phyloP scores from a whole-genome alignment of 2,329 filamentous ascomycete species.

The Neofusicoccum sp. region DNA sequence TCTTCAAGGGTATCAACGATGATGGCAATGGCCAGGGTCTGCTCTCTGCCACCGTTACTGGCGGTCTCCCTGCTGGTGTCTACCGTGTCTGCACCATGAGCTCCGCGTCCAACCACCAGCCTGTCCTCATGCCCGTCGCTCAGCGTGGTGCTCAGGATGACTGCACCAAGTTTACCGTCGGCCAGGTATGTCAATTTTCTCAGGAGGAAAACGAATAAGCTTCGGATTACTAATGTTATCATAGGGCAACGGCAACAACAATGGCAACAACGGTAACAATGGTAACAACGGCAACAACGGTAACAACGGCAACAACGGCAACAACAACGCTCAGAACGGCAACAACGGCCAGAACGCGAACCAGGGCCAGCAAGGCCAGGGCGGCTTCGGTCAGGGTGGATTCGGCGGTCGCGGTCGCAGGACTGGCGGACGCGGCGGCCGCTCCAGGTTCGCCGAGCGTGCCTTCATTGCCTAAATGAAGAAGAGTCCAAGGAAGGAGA shows the following conservation, averaged over 20 bases:
- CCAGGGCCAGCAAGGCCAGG: not conserved
- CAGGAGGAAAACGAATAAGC: not conserved
- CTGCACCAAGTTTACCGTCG: slow-evolving; percentile 51
- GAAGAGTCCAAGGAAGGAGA: not conserved
- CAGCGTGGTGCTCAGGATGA: slow-evolving; percentile 56
- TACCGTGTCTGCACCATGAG: slow-evolving; percentile 56
- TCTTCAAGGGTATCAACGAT: slow-evolving; percentile 60
- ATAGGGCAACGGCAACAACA: not conserved
- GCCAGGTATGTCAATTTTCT: slow-evolving; percentile 5
- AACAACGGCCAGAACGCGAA: not conserved
- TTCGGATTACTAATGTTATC: not conserved
- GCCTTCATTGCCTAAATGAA: slow-evolving; percentile 1
- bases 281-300: not conserved
- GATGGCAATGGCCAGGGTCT: slow-evolving; percentile 47
- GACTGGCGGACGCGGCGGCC: not conserved
- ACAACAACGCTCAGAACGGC: not conserved
- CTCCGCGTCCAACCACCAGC: slow-evolving; percentile 54
- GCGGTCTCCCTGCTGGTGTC: slow-evolving; percentile 48
- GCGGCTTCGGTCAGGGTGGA: not conserved
- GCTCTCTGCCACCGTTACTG: slow-evolving; percentile 46
- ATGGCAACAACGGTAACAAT: not conserved
- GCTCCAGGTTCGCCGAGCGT: slow-evolving; percentile 1
- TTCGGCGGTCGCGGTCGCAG: not conserved
- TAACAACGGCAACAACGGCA: not conserved
- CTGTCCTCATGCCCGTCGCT: slow-evolving; percentile 58